A percentile compares a stretch with the other conserved stretches of the same genome.
These are phyloP conservation scores for Avena atlantica DNA, from an alignment of 176 grass and related monocot species.

Conservation along the genomic window DNA sequence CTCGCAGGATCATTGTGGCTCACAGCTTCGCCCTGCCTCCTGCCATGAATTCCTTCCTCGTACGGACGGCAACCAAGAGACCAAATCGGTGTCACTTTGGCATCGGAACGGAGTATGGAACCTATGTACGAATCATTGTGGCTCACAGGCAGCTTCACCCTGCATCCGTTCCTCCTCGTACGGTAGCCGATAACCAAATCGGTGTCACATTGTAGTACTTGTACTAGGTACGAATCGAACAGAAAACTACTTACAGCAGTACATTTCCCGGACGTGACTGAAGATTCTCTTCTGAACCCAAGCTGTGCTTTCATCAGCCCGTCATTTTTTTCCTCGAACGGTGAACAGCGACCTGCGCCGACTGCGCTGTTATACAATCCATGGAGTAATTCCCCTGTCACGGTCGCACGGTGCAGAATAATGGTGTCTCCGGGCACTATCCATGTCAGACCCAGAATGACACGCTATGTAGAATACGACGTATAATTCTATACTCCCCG, in stretches of 20 bases:
- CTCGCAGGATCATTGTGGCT: conserved; percentile 6
- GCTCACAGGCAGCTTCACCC: not conserved
- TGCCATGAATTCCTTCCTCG: not conserved
- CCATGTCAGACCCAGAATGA: not conserved
- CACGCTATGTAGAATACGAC: not conserved
- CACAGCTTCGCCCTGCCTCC: not conserved
- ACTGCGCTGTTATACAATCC: not conserved
- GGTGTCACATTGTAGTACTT: too few relatives aligned
- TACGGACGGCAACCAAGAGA: not conserved
- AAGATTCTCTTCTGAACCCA: not conserved
- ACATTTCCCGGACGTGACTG: not conserved
- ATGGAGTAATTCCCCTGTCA: not conserved
- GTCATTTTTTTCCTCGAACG: not conserved
- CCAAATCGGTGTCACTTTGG: not conserved
- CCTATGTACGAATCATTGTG: not conserved
- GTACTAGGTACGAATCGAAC: not conserved
- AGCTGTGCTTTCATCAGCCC: not conserved
- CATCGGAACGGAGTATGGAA: not conserved
- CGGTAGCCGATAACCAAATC: not conserved
- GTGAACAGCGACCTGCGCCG: conserved; percentile 19
- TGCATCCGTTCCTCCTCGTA: not conserved
- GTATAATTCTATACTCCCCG: too few relatives aligned
- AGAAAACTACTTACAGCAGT: not conserved
- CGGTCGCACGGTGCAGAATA: not conserved
- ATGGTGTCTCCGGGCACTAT: not conserved